Base-by-base conservation (phyloP, 2,329 filamentous ascomycete genomes). In the Neobulgaria alba region DNA sequence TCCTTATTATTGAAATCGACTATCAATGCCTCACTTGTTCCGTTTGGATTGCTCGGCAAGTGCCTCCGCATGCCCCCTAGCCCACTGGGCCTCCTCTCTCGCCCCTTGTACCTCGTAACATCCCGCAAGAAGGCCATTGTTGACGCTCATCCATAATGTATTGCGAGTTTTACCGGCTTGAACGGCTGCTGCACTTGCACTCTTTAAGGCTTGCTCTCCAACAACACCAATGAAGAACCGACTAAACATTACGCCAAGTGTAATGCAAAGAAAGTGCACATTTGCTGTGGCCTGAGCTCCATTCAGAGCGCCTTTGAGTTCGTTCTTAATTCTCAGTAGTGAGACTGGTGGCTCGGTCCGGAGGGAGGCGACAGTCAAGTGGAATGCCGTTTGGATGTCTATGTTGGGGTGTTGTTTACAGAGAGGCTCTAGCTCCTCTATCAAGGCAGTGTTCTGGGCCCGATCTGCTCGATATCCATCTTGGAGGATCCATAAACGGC, bases 201-300 rank as follows among this genome's bases (percentile, higher is more conserved):
- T 85, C 63, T 88, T 88, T 44, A 85, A 71, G 0, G 83, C 82
- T 60, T 89, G 84, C 43, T 84, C 82, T 36, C 87, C 87, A 89
- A 95, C 55, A 3, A 58, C 51, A 36, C 53, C 53, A 4, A 42
- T 43, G 40, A 61, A 61, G 39, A 95, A 83, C 38, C 79, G 76
- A 56, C 75, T 79, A 38, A 84, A 82, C 83, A 95, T 93, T 49
- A 92, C 80, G 51, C 80, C 88, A 44, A 95, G 75, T 4, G 83
- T 80, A 49, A 95, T 83, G 35, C 81, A 81, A n/a, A 88, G 73
- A 39, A 89, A 82, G 49, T 93, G 84, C 20, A 77, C 77, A 58
- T 95, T 95, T 40, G 71, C 70, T 7, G 82, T 79, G 5, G 69
- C 67, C 49, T 82, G 81, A 10, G 85, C 81, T 2, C 78, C 76